Evolutionary conservation across 345 rosid species (phyloP).

Genomic region (Eucalyptus grandis): DNA sequence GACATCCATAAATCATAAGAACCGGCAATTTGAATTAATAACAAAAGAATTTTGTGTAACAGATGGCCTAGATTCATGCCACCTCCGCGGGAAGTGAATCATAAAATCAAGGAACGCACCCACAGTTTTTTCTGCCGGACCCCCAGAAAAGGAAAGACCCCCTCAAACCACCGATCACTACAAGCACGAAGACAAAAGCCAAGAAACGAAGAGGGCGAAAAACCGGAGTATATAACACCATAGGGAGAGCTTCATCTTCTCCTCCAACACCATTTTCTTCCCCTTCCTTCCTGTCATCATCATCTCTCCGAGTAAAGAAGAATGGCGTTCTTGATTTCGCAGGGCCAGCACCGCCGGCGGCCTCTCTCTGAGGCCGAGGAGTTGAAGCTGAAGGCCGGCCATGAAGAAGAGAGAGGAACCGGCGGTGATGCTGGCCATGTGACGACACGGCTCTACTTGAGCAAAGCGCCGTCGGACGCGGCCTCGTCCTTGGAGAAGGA

Average conservation of each 20-base stretch:
- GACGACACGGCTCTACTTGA: constrained; percentile 3
- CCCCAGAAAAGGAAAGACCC: not conserved
- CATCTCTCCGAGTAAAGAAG: not conserved
- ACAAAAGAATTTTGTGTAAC: not conserved
- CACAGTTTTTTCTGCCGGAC: not conserved
- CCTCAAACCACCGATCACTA: not conserved
- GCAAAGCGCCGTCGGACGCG: not conserved
- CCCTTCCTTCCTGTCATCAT: not conserved
- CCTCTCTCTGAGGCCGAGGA: not conserved
- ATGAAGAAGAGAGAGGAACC: not conserved
- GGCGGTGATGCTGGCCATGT: not conserved
- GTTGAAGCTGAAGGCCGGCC: not conserved
- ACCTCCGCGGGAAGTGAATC: not conserved
- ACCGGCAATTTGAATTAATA: not conserved
- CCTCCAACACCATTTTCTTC: not conserved
- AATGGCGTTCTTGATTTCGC: not conserved
- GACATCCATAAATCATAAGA: not conserved
- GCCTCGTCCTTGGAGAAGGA: constrained; percentile 6
- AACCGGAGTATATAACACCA: not conserved
- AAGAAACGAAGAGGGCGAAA: not conserved
- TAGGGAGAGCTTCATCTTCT: not conserved
- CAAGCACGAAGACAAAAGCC: not conserved
- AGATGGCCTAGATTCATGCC: not conserved
- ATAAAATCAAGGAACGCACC: not conserved
- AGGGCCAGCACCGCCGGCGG: not conserved